Conservation (phyloP, 768 basidiomycete genomes). For the Trametes maxima region DNA sequence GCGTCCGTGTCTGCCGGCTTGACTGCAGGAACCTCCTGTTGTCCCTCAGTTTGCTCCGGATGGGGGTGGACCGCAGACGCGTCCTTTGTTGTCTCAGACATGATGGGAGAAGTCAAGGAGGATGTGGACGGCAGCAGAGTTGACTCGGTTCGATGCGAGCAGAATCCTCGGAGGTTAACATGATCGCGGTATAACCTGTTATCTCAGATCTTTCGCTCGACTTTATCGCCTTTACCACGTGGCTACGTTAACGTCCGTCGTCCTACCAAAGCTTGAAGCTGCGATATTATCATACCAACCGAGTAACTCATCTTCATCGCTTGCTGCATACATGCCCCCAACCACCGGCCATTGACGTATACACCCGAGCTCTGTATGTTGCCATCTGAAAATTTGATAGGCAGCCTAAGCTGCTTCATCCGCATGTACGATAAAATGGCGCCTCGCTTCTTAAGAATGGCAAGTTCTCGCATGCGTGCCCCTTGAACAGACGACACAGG, state of each 20-base stretch:
- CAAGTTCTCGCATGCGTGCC: too few relatives aligned
- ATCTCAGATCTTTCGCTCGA: conserved; percentile 17
- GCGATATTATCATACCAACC: too few relatives aligned
- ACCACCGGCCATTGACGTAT: too few relatives aligned
- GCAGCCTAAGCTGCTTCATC: too few relatives aligned
- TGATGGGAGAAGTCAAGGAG: conserved; percentile 3
- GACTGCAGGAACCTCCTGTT: conserved; percentile 27
- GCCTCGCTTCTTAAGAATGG: too few relatives aligned
- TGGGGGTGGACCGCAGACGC: conserved; percentile 15
- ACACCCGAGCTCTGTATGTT: too few relatives aligned
- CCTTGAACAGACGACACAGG: too few relatives aligned
- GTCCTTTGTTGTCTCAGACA: conserved; percentile 9
- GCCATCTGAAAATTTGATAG: too few relatives aligned
- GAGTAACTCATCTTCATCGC: too few relatives aligned
- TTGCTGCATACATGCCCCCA: too few relatives aligned
- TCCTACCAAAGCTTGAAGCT: not conserved
- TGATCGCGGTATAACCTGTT: conserved; percentile 12
- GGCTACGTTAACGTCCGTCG: too few relatives aligned
- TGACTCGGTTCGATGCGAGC: conserved; percentile 11
- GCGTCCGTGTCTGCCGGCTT: conserved; percentile 36
- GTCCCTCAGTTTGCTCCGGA: conserved; percentile 9
- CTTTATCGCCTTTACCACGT: not conserved
- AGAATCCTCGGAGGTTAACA: conserved; percentile 3
- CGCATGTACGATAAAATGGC: too few relatives aligned
- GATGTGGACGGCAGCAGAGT: not conserved